These are phyloP conservation scores for Vigna nakashimae DNA, from an alignment of 306 rosid genomes.

Conservation along the genomic window DNA sequence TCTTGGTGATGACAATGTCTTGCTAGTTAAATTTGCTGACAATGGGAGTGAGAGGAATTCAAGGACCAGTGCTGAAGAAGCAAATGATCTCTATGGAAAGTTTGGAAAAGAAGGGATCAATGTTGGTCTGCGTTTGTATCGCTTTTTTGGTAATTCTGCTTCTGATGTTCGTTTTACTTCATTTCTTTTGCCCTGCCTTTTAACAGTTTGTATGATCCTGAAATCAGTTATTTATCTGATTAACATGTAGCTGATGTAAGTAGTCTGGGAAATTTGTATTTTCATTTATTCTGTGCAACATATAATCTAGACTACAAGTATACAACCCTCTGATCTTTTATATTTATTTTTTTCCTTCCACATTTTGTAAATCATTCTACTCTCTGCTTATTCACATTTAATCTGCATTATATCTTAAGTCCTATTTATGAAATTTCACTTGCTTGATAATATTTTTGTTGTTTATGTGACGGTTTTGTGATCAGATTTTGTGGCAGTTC, in stretches of 20 bases:
- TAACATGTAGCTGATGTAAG: conserved; percentile 5
- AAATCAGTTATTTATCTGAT: neutral
- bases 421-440: conserved; percentile 11
- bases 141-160: conserved; percentile 67
- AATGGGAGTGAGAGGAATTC: neutral
- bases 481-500: conserved; percentile 10
- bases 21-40: conserved; percentile 70
- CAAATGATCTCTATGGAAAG: conserved; percentile 49
- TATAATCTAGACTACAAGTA: conserved; percentile 12
- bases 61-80: conserved; percentile 7
- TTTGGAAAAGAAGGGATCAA: conserved; percentile 68
- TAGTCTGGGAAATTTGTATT: conserved; percentile 10
- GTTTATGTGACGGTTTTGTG: neutral
- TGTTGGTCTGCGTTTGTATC: conserved; percentile 69
- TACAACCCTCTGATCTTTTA: neutral
- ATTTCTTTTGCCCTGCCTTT: neutral
- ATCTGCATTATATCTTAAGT: neutral
- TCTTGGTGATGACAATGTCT: conserved; percentile 74
- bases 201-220: conserved; percentile 8
- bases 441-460: conserved; percentile 14
- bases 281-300: conserved; percentile 28
- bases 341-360: conserved; percentile 30
- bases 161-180: neutral
- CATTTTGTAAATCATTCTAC: conserved; percentile 6
- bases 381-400: neutral